Conservation (phyloP, 495 filamentous ascomycete genomes). For the Podospora pseudoanserina region DNA sequence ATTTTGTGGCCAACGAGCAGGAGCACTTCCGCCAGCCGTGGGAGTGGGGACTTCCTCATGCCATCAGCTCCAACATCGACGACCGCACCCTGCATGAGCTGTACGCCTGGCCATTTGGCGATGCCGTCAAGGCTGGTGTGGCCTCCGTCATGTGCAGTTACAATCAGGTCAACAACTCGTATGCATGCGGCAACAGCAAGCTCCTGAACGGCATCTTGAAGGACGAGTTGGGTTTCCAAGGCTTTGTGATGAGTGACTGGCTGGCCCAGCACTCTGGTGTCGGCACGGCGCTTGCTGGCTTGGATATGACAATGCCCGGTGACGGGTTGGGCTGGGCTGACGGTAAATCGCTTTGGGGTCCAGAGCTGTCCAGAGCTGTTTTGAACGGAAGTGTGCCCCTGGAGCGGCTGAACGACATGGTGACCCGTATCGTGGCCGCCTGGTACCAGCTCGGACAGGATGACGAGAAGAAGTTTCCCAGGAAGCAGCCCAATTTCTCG, state of each 20-base stretch:
- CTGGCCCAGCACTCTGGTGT: slow-evolving; percentile 83
- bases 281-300: slow-evolving; percentile 70
- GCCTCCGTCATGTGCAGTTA: slow-evolving; percentile 86
- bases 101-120: slow-evolving; percentile 87
- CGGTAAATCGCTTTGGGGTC: slow-evolving; percentile 77
- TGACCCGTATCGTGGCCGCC: slow-evolving; percentile 79
- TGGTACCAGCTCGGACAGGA: slow-evolving; percentile 93
- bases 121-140: slow-evolving; percentile 82
- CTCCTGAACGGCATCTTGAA: slow-evolving; percentile 89
- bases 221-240: slow-evolving; percentile 92
- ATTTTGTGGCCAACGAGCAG: slow-evolving; percentile 73
- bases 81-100: slow-evolving; percentile 80
- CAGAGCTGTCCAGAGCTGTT: slow-evolving; percentile 68
- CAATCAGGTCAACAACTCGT: slow-evolving; percentile 86
- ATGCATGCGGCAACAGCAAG: slow-evolving; percentile 89
- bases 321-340: slow-evolving; percentile 76
- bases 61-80: slow-evolving; percentile 76
- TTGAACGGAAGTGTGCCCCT: slow-evolving; percentile 82
- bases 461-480: slow-evolving; percentile 59
- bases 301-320: slow-evolving; percentile 96
- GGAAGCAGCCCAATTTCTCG: slow-evolving; percentile 81
- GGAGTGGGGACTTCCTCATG: slow-evolving; percentile 75
- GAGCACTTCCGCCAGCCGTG: slow-evolving; percentile 71
- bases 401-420: slow-evolving; percentile 89
- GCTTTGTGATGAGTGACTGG: slow-evolving; percentile 93